Percentiles rank a stretch among this genome's conserved stretches.
phyloP scores from a whole-genome alignment of 2,329 filamentous ascomycete species.

The Arthrobotrys sinensis region DNA sequence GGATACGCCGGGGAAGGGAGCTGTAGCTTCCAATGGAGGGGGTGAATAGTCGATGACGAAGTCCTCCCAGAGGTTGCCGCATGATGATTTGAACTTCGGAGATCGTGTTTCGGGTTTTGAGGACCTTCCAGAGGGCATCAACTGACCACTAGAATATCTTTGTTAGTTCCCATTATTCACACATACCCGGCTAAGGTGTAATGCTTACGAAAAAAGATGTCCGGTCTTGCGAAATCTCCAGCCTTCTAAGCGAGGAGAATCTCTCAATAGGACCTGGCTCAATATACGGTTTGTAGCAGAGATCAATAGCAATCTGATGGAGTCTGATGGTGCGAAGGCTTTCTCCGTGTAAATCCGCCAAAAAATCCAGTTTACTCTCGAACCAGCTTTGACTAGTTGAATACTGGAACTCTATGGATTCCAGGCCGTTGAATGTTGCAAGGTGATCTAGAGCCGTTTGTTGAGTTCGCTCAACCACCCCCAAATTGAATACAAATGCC shows the following conservation, averaged over 20 bases:
- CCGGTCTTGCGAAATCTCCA: constrained; percentile 27
- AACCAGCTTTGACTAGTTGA: neutral
- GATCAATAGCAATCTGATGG: neutral
- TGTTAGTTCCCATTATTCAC: neutral
- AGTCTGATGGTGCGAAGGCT: constrained; percentile 26
- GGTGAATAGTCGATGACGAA: neutral
- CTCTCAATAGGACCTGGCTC: neutral
- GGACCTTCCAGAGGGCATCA: constrained; percentile 13
- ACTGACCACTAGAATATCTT: neutral
- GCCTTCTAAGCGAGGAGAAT: constrained; percentile 1
- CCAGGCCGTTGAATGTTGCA: constrained; percentile 6
- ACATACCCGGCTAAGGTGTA: neutral
- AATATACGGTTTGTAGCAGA: neutral
- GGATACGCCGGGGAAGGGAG: constrained; percentile 10
- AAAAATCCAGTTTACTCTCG: neutral
- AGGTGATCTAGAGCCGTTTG: constrained; percentile 8
- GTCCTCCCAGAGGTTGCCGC: neutral
- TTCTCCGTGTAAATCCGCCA: constrained; percentile 5
- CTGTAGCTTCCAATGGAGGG: neutral
- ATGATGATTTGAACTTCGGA: constrained; percentile 40
- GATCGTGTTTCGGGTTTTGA: constrained; percentile 23
- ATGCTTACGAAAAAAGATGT: constrained; percentile 26
- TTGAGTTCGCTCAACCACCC: neutral
- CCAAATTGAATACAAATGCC: neutral
- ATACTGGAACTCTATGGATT: constrained; percentile 26